Percentiles rank a stretch among this genome's conserved stretches.
These are phyloP conservation scores for Pythium vanterpoolii DNA, from an alignment of 352 stramenopile species.

Conservation along the genomic window DNA sequence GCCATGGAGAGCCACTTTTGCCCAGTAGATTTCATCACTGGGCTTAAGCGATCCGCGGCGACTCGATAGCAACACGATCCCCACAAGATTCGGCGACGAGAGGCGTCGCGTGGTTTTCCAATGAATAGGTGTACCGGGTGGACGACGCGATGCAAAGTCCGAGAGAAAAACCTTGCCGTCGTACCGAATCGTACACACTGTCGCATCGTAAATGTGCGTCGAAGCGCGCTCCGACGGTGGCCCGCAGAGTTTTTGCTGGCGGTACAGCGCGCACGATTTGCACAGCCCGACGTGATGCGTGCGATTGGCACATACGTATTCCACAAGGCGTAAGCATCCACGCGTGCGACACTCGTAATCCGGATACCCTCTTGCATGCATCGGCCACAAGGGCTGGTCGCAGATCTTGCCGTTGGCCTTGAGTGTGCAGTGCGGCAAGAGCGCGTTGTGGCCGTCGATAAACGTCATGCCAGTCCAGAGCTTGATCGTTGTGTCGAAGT, in stretches of 20 bases:
- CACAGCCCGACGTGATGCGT: slow-evolving; percentile 61
- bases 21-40: slow-evolving; percentile 70
- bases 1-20: slow-evolving; percentile 68
- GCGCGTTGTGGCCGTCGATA: slow-evolving; percentile 77
- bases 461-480: slow-evolving; percentile 89
- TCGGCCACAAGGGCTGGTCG: slow-evolving; percentile 64
- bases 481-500: slow-evolving; percentile 69
- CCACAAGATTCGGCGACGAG: slow-evolving; percentile 77
- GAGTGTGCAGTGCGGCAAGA: slow-evolving; percentile 70
- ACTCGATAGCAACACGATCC: slow-evolving; percentile 60
- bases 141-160: slow-evolving; percentile 54
- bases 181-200: slow-evolving; percentile 42
- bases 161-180: slow-evolving; percentile 64
- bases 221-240: slow-evolving; percentile 54
- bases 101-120: slow-evolving; percentile 82
- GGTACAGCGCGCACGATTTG: slow-evolving; percentile 41
- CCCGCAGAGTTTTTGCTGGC: slow-evolving; percentile 50
- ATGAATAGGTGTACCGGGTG: slow-evolving; percentile 57
- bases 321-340: slow-evolving; percentile 43
- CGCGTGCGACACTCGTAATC: slow-evolving; percentile 44
- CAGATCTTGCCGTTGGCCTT: slow-evolving; percentile 52
- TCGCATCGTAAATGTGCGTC: slow-evolving; percentile 81
- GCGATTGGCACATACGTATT: slow-evolving; percentile 60
- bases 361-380: slow-evolving; percentile 19
- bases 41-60: slow-evolving; percentile 42